A percentile compares a stretch with the other conserved stretches of the same genome.
These are phyloP conservation scores for Lolium perenne DNA, from an alignment of 176 grass and related monocot genomes.

Conservation along the genomic window DNA sequence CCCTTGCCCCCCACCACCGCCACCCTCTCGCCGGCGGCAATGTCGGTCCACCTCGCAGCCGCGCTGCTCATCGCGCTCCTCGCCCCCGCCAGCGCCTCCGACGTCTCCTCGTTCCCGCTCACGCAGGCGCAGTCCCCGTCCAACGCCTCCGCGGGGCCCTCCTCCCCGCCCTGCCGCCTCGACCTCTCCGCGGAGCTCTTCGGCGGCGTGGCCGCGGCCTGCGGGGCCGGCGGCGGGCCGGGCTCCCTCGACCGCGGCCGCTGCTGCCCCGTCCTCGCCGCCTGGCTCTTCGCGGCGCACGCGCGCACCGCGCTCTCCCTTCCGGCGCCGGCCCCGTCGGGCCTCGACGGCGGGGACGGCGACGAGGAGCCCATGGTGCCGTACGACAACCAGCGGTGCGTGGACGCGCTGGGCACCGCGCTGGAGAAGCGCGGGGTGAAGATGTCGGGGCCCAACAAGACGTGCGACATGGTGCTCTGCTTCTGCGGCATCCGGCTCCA, in stretches of 20 bases:
- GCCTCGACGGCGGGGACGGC: conserved; percentile 12
- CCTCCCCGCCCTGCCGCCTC: conserved; percentile 79
- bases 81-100: conserved; percentile 8
- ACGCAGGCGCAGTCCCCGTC: conserved; percentile 45
- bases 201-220: conserved; percentile 90
- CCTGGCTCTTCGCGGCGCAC: conserved; percentile 98
- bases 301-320: conserved; percentile 85
- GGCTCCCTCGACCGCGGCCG: conserved; percentile 75
- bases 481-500: conserved; percentile 99
- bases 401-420: conserved; percentile 78
- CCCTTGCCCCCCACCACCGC: background rate
- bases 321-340: conserved; percentile 43
- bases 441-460: conserved; percentile 69
- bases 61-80: conserved; percentile 45
- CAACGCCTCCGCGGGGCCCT: conserved; percentile 45
- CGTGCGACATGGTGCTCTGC: conserved; percentile 93
- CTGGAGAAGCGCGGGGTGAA: conserved; percentile 72
- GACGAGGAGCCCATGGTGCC: conserved; percentile 86
- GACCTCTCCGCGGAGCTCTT: conserved; percentile 97
- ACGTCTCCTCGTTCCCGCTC: conserved; percentile 37
- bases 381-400: conserved; percentile 96
- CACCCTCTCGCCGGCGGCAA: too few species aligned
- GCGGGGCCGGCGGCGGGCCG: conserved; percentile 52
- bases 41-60: conserved; percentile 42
- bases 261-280: conserved; percentile 95